Base-by-base conservation (phyloP, 2,329 filamentous ascomycete genomes). In the Colletotrichum orbiculare region DNA sequence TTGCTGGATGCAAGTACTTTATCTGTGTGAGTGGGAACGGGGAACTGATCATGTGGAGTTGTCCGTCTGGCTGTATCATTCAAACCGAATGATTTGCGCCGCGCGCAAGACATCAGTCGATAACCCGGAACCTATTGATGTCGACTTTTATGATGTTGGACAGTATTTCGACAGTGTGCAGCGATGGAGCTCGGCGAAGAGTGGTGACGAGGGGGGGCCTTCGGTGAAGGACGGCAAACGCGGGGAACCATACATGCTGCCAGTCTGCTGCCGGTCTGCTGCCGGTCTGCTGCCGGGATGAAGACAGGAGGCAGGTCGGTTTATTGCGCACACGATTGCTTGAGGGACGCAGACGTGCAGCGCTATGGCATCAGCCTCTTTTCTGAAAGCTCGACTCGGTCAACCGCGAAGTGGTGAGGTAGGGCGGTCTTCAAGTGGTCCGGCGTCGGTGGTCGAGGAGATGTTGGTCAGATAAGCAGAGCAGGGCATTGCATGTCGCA, bases 21-120 rank as follows among this genome's bases (percentile, higher is more conserved):
- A 56, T 55, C 58, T 57, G 52, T 33, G 58, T 41, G 17, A 56
- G 62, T 65, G 62, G 62, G 35, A 65, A 62, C 58, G 52, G 46
- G 58, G 58, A 56, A 12, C 37, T 52, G 38, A 50, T 41, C 46
- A 42, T 25, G 62, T 65, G 62, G 62, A 50, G 61, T 50, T 45
- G 25, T 25, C 55, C 56, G 38, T 64, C 50, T n/a, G 7, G 49
- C 55, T 60, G 45, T 55, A 54, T 60, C 49, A 64, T 55, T 50
- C 60, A 55, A 60, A 45, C 46, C 10, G n/a, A 39, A 35, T 17
- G 35, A 52, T 25, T 46, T 56, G 41, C 45, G 52, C 52, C 34
- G 52, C 50, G 57, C 37, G 17, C 46, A 65, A 55, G 43, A 8
- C 58, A 46, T 46, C 58, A 35, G 42, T 48, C 34, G 35, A 41